These are phyloP conservation scores for Darksidea phi DNA, from an alignment of 495 filamentous ascomycete genomes.

Conservation along the genomic window DNA sequence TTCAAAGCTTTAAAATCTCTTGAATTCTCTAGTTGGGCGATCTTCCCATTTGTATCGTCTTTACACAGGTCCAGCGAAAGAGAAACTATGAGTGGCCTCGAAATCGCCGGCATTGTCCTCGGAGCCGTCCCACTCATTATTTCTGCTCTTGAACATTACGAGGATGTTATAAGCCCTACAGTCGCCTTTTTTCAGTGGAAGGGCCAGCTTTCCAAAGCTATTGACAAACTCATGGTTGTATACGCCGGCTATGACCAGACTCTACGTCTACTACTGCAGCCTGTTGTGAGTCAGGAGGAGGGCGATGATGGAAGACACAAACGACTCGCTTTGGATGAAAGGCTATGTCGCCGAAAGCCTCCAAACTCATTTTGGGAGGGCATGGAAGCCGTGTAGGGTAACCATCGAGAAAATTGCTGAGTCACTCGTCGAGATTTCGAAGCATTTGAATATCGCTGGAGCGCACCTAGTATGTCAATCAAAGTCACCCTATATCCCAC, in stretches of 20 bases:
- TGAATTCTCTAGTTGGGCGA: background rate
- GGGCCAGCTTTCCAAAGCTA: slow-evolving; percentile 2
- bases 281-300: background rate
- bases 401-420: background rate
- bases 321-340: background rate
- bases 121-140: slow-evolving; percentile 47
- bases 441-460: background rate
- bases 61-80: background rate
- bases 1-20: background rate
- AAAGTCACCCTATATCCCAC: background rate
- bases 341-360: background rate
- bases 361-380: background rate
- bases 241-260: slow-evolving; percentile 1
- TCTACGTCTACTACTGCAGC: background rate
- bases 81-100: slow-evolving; percentile 3
- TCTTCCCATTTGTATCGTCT: background rate
- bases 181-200: slow-evolving; percentile 5
- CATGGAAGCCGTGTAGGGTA: background rate
- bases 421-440: background rate
- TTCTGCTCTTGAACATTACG: slow-evolving; percentile 44
- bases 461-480: background rate
- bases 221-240: background rate
- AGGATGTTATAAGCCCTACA: slow-evolving; percentile 30
- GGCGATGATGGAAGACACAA: background rate
- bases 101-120: slow-evolving; percentile 48